phyloP scores from a whole-genome alignment of 371 early-diverging fungal species.

The Apophysomyces variabilis region DNA sequence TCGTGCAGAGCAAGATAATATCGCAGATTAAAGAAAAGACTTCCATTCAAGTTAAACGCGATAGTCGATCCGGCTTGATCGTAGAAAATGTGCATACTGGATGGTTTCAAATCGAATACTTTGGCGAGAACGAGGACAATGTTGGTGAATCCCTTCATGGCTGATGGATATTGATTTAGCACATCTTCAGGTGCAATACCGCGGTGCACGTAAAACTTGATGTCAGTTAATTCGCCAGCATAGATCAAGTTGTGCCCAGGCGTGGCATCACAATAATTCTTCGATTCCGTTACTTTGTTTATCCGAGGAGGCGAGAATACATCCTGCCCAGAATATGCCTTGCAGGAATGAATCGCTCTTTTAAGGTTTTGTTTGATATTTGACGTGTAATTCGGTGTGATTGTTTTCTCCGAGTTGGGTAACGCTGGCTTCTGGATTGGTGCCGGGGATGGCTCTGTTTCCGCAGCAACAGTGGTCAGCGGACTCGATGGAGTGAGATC shows the following conservation, averaged over 20 bases:
- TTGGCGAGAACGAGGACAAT: constrained; percentile 59
- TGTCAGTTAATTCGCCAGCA: constrained; percentile 50
- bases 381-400: constrained; percentile 55
- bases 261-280: constrained; percentile 57
- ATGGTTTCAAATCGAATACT: constrained; percentile 67
- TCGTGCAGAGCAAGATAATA: constrained; percentile 78
- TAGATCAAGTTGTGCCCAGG: constrained; percentile 61
- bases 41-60: constrained; percentile 81
- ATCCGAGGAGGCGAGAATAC: constrained; percentile 51
- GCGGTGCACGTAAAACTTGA: constrained; percentile 63
- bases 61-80: constrained; percentile 72
- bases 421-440: constrained; percentile 34
- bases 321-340: constrained; percentile 52
- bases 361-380: constrained; percentile 55
- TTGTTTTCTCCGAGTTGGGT: constrained; percentile 40
- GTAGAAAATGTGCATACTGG: constrained; percentile 76
- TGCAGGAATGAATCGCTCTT: constrained; percentile 59
- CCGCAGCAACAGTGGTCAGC: constrained; percentile 8
- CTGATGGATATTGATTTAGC: constrained; percentile 43
- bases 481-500: constrained; percentile 1
- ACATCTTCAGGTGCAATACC: constrained; percentile 47
- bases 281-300: constrained; percentile 47
- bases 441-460: constrained; percentile 6
- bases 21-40: constrained; percentile 86
- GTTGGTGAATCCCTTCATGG: constrained; percentile 58